These are phyloP conservation scores for Aspergillus sp. DNA, from an alignment of 2,329 filamentous ascomycete genomes.

Conservation along the genomic window DNA sequence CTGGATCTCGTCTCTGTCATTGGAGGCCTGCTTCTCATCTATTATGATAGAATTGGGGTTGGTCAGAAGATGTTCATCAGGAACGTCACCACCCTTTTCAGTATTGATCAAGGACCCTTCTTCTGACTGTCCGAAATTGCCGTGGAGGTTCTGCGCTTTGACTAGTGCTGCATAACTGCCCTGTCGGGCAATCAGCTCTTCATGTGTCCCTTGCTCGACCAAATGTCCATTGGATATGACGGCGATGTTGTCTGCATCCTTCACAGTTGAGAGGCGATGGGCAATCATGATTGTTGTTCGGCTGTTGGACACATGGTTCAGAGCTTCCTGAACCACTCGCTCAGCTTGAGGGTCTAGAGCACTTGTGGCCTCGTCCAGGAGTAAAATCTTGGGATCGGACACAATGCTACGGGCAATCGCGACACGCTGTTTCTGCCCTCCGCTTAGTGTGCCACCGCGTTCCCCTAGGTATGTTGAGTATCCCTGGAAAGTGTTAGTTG, in stretches of 20 bases:
- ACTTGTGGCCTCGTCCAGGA: slow-evolving; percentile 94
- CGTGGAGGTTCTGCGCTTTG: slow-evolving; percentile 66
- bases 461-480: slow-evolving; percentile 95
- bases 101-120: background rate
- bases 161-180: slow-evolving; percentile 84
- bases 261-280: slow-evolving; percentile 92
- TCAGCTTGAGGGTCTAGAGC: slow-evolving; percentile 94
- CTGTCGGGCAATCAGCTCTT: slow-evolving; percentile 70
- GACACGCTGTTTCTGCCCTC: slow-evolving; percentile 95
- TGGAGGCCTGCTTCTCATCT: background rate
- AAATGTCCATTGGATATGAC: slow-evolving; percentile 85
- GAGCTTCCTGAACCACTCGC: slow-evolving; percentile 87
- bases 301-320: slow-evolving; percentile 82
- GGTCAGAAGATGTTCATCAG: slow-evolving; percentile 3
- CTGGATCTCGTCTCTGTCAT: background rate
- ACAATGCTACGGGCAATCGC: slow-evolving; percentile 91
- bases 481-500: slow-evolving; percentile 57
- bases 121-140: background rate
- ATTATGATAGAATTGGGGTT: background rate
- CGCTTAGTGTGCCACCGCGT: slow-evolving; percentile 86
- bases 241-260: slow-evolving; percentile 91
- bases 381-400: slow-evolving; percentile 85
- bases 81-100: slow-evolving; percentile 30
- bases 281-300: slow-evolving; percentile 96
- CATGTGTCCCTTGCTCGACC: slow-evolving; percentile 88